Evolutionary conservation across 352 stramenopile species (phyloP), one percentile per base, ranked within the genome.

Genomic region (Globisporangium cylindrosporum): DNA sequence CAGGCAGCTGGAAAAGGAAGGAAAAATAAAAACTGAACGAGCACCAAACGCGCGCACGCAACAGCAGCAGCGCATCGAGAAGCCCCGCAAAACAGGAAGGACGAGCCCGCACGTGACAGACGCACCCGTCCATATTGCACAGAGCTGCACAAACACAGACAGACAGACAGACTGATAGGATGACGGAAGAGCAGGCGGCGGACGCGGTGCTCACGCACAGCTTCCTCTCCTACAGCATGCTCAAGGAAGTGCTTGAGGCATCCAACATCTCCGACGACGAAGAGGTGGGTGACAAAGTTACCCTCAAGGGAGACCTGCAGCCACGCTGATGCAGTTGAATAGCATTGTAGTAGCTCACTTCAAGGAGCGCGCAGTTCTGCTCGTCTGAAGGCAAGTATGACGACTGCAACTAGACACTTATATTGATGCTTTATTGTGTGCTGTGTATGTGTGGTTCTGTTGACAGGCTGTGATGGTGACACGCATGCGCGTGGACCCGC

Each of bases 201-300:
- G 49, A 60, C 38, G 46, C 32, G 8, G 64, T 72, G 67, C 73
- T 86, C 72, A 88, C 76, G 56, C 77, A 82, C 67, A 86, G 79
- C 64, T 88, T 86, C 56, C 71, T 90, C 59, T 90, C 79, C 25
- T 93, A 89, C 72, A 77, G 81, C 54, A 82, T 91, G 79, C 82
- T 94, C 18, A 89, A 90, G 69, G 81, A 92, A 49, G 81, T 88
- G 69, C 80, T 94, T 49, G 73, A 89, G 70, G 74, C 82, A n/a
- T 84, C 82, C 49, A 92, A 90, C 68, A 90, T 94, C 60, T 80
- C 81, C 20, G 82, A 94, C 48, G 80, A 92, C 62, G 82, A 94
- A 64, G 86, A 94, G 81, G 86, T 93, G 41, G 46, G 72, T 58
- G 48, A 34, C 29, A 53, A 36, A 10, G 56, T 14, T 29, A 24